Base-by-base conservation (phyloP, 2,329 filamentous ascomycete species). In the Aureobasidium musti region DNA sequence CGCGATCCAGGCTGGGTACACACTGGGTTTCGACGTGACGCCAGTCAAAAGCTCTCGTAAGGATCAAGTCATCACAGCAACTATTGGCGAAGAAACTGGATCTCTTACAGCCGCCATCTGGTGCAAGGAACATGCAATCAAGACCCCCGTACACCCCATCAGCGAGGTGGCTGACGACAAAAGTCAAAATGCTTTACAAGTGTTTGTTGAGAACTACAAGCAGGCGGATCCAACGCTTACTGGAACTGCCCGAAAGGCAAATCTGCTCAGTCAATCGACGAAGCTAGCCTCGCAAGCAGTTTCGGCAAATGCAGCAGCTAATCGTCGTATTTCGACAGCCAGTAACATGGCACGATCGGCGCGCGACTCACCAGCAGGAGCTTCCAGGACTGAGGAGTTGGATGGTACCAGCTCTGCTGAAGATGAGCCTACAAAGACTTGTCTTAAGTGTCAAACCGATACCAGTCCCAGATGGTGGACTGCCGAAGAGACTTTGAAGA, bases 241-340 rank as follows among this genome's bases (percentile, higher is more conserved):
- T 2, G 95, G 95, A 33, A 97, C 94, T 21, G 91, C 95, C 26
- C 89, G 95, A 65, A 97, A 97, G 78, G 94, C 95, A 26, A 95
- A 91, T 67, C 84, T 95, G 49, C 85, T 89, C 74, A 87, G 86
- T 66, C 83, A 86, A 60, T 86, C 86, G 33, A 84, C 85, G 14
- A 91, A 89, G 74, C 79, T 79, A 28, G 75, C 77, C 56, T 76
- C 78, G 26, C 78, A 76, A 63, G 73, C 74, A 26, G 70, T 70
- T 19, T 66, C 71, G 6, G 67, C 72, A 19, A 69, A 72, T 5
- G 72, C 72, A 47, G 69, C 67, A 2, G 39, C 56, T 19, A 78
- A 75, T 64, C 76, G 81, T 49, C 75, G 81, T 52, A 79, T 80
- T 37, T 78, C 76, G 10, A 73, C 71, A n/a, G 72, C 72, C n/a